These are phyloP conservation scores for Paramecium caudatum DNA, from an alignment of 73 alveolate genomes.

Conservation along the genomic window DNA sequence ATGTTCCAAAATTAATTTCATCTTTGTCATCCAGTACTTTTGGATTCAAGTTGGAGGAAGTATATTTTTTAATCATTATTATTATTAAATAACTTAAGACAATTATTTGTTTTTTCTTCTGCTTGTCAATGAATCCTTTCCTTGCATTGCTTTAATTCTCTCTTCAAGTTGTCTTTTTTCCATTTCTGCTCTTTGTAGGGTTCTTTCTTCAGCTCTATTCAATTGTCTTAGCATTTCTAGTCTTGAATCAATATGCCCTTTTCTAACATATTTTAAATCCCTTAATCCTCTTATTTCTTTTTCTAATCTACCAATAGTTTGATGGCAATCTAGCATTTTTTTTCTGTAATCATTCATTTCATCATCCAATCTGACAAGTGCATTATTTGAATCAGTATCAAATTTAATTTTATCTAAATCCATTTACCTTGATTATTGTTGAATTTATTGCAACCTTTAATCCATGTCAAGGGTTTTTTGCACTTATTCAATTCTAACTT, in stretches of 20 bases:
- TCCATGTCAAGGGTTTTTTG: slow-evolving; percentile 35
- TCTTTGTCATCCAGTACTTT: slow-evolving; percentile 51
- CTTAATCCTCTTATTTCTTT: slow-evolving; percentile 47
- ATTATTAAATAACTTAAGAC: slow-evolving; percentile 7
- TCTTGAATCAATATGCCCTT: neutral
- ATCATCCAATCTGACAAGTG: slow-evolving; percentile 27
- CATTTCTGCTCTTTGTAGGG: slow-evolving; percentile 28
- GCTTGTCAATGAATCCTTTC: neutral
- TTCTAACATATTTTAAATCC: slow-evolving; percentile 45
- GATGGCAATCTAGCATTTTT: slow-evolving; percentile 7
- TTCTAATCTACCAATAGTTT: neutral
- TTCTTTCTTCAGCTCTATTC: slow-evolving; percentile 43
- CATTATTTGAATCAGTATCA: neutral
- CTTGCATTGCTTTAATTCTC: neutral
- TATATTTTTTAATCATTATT: slow-evolving; percentile 45
- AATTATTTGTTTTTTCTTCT: slow-evolving; percentile 4
- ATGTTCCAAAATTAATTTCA: slow-evolving; percentile 54
- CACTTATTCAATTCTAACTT: slow-evolving; percentile 7
- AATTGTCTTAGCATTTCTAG: slow-evolving; percentile 30
- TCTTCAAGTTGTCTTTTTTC: neutral
- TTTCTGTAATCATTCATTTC: neutral
- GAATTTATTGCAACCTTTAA: neutral
- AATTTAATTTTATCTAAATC: slow-evolving; percentile 24
- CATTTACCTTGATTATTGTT: slow-evolving; percentile 1
- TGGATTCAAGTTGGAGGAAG: slow-evolving; percentile 53